These are phyloP conservation scores for Suhomyces prunicola DNA, from an alignment of 805 yeast species.

Conservation along the genomic window DNA sequence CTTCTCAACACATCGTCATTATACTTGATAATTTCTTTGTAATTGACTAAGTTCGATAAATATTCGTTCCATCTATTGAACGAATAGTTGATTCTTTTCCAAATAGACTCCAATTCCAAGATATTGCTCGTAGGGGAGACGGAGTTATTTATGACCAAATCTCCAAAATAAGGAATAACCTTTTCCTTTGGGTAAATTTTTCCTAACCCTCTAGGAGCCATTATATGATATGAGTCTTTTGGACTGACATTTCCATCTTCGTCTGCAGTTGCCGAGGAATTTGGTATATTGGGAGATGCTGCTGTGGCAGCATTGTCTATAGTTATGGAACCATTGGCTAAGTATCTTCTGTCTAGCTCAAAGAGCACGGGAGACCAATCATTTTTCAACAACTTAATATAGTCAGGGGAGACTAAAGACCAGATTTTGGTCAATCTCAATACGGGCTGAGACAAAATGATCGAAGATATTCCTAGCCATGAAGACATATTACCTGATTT, in stretches of 20 bases:
- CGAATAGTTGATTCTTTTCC: constrained; percentile 66
- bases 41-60: constrained; percentile 46
- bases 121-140: constrained; percentile 27
- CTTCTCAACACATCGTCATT: constrained; percentile 39
- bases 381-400: constrained; percentile 58
- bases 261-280: constrained; percentile 3
- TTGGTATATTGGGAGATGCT: constrained; percentile 10
- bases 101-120: constrained; percentile 58
- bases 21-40: constrained; percentile 36
- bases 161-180: constrained; percentile 91
- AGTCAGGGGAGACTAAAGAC: constrained; percentile 62
- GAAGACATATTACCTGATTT: constrained; percentile 87
- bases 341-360: constrained; percentile 76
- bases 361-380: constrained; percentile 94
- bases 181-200: constrained; percentile 67
- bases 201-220: constrained; percentile 88
- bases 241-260: constrained; percentile 28
- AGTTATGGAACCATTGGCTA: constrained; percentile 35
- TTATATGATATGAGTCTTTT: constrained; percentile 59
- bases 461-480: constrained; percentile 87
- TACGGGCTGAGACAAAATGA: constrained; percentile 78
- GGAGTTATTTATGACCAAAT: constrained; percentile 54
- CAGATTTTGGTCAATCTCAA: constrained; percentile 72
- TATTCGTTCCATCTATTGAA: constrained; percentile 83
- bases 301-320: constrained; percentile 2